Base-by-base conservation (phyloP, 306 rosid genomes). In the Lathyrus sativus region DNA sequence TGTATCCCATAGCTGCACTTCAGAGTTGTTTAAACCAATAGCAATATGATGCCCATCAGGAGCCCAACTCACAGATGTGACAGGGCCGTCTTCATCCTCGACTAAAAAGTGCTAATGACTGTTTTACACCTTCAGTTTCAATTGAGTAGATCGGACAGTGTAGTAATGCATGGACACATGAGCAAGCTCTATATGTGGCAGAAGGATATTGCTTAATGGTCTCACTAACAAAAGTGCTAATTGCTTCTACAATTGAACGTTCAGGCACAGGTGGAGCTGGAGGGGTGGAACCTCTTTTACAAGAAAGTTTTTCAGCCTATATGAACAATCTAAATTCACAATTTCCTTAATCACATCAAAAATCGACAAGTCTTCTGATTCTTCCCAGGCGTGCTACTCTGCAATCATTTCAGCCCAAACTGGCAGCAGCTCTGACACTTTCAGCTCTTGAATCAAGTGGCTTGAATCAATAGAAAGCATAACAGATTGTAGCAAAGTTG, bases 361-460 rank as follows among this genome's bases (percentile, higher is more conserved):
- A 78, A 91, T 76, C 13, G 89, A 80, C 69, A 91, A 72, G 78
- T 91, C 91, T 82, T 91, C 95, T 17, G 89, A 77, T 70, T 91
- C 97, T 68, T 91, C 95, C 97, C 97, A 91, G 42, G 91, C 84
- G 75, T 88, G 85, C 93, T 96, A 91, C 74, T 85, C 89, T 8
- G 91, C 95, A 78, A 91, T 79, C 62, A 87, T 74, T 71, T 82
- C 80, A 63, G 91, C 87, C 97, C 97, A 91, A 74, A 84, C 86
- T 71, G 85, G 74, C 29, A 91, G 77, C 71, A 91, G 69, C 74
- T 91, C 97, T 11, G 85, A 67, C 46, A 91, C 73, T 77, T 84
- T 89, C 57, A 91, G 88, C 74, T 91, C 96, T 76, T 75, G 64
- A 71, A 91, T 74, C 71, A 67, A 62, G 65, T 85, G 70, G 76